Base-by-base conservation (phyloP, 2,329 filamentous ascomycete species). In the Arthrobotrys musiformis region DNA sequence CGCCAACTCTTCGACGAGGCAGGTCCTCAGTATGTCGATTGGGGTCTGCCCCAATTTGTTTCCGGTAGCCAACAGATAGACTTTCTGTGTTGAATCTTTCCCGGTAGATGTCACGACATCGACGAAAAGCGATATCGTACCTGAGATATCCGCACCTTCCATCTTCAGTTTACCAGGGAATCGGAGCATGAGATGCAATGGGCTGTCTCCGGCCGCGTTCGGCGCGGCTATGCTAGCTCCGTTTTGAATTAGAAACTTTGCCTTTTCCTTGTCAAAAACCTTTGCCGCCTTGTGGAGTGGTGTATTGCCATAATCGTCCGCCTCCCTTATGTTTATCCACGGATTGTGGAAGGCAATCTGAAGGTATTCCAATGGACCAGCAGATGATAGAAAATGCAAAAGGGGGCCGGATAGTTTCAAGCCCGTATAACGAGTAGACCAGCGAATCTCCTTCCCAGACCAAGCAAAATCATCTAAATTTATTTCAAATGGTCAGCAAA, bases 321-420 rank as follows among this genome's bases (percentile, higher is more conserved):
- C 11, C 30, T 35, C 44, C 17, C 46, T 8, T 4, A 68, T 11
- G 2, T 54, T 15, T 11, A 76, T 4, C 72, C 72, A 76, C 15
- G 72, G 72, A 17, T 76, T 76, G 13, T 50, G 9, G 3, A 76
- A 22, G n/a, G 56, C 56, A 22, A 54, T 50, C 11, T 13, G 19
- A 24, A 76, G 64, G n/a, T 33, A 60, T 11, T 46, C 4, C 3
- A n/a, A 19, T 8, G 48, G n/a, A 6, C 24, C 42, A 1, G 15
- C 15, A 3, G 40, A 4, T 13, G 46, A 28, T 0, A 64, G 11
- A n/a, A 60, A 8, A 33, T 58, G 26, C 9, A 66, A 5, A 15
- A 60, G 33, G 3, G 11, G 4, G 9, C 46, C 33, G 35, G 1
- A 1, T 11, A 40, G 60, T 8, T 11, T 8, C 30, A 26, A 3